Base-by-base conservation (phyloP, 441 rosid genomes). In the Omphalea diandra region DNA sequence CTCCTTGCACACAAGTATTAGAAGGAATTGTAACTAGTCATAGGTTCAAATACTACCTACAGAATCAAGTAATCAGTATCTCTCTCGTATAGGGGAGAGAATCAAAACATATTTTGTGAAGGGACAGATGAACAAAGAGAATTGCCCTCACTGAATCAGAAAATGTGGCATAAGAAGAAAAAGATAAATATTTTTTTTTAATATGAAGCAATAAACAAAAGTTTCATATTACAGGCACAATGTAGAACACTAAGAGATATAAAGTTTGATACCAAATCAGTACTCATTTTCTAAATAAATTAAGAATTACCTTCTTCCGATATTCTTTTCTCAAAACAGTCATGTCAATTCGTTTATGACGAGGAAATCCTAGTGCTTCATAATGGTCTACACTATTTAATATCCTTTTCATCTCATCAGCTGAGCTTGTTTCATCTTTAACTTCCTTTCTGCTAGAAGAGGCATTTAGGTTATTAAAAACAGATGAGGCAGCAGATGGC, bases 331-430 rank as follows among this genome's bases (percentile, higher is more conserved):
- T 96, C 85, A 96, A 73, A 65, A 80, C 69, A 9, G 76, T 70
- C 4, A 82, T 72, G 76, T 96, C 97, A 33, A 96, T 72, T 78
- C 82, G 84, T 68, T 72, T 88, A 72, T 88, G 90, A 58, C 96
- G 90, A 67, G 91, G 82, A 79, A 93, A 76, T 67, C 90, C 99
- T 61, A 96, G 71, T 14, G 96, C 94, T 73, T 91, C 94, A 71
- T 96, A 96, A 79, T 96, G 97, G 81, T 91, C 86, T 50, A 59
- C 27, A 77, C 96, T 83, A 73, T 77, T 81, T 57, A 93, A 79
- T 85, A 96, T 96, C 78, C 96, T 88, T 83, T 75, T 88, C 97
- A 96, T 96, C 79, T 96, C 99, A 81, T 85, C 89, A 73, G 68
- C 75, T 50, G 98, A 88, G 72, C 77, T 80, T 41, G 72, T 63